These are phyloP conservation scores for Cavenderia fasciculata DNA, from an alignment of 78 protist species.

Conservation along the genomic window DNA sequence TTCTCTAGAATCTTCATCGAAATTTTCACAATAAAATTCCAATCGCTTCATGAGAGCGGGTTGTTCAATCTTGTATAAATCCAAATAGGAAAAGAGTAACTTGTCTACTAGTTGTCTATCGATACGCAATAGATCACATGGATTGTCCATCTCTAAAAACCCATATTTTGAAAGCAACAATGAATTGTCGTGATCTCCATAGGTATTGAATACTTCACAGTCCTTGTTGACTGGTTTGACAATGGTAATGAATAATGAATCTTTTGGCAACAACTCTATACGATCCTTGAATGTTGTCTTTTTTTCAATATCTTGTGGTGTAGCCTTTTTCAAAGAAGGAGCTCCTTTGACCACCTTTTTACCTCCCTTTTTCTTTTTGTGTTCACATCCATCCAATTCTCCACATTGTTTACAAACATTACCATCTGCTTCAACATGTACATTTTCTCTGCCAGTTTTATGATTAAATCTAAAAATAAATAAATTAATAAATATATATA, in stretches of 20 bases:
- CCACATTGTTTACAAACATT: conserved; percentile 57
- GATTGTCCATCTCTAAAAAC: conserved; percentile 70
- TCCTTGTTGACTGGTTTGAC: not conserved
- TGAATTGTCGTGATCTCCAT: conserved; percentile 67
- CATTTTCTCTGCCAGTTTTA: conserved; percentile 54
- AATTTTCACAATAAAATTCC: conserved; percentile 23
- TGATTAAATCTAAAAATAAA: conserved; percentile 23
- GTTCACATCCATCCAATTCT: conserved; percentile 39
- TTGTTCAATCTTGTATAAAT: not conserved
- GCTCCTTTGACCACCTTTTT: not conserved
- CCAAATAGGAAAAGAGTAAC: not conserved
- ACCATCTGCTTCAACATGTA: conserved; percentile 67
- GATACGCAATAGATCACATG: conserved; percentile 38
- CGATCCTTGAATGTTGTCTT: no score
- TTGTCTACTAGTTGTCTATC: conserved; percentile 10
- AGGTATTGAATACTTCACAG: conserved; percentile 64
- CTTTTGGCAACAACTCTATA: not conserved
- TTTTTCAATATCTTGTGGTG: no score
- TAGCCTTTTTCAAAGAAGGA: no score
- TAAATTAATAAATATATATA: no score
- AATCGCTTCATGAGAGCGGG: conserved; percentile 2
- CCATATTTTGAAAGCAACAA: conserved; percentile 55
- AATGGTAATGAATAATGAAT: conserved; percentile 20
- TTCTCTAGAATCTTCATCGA: conserved; percentile 48
- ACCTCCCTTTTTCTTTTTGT: conserved; percentile 8